phyloP scores from a whole-genome alignment of 1,139 yeast genomes.

The Suhomyces coccinellae region DNA sequence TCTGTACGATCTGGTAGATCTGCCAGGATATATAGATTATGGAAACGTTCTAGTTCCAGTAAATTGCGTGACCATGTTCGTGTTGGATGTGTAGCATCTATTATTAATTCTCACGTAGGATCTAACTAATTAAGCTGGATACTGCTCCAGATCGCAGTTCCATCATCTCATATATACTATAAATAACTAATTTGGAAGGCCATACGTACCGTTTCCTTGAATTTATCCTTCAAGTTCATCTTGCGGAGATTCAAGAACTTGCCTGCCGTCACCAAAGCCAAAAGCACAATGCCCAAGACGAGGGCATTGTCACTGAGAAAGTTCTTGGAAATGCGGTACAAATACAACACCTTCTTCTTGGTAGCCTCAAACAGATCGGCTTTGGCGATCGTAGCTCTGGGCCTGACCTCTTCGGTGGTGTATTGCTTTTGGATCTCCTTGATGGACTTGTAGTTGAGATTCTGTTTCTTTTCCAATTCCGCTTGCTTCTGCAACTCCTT shows the following conservation, averaged over 20 bases:
- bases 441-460: constrained; percentile 35
- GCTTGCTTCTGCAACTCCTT: constrained; percentile 24
- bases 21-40: too few species aligned
- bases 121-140: too few species aligned
- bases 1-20: too few species aligned
- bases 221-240: constrained; percentile 31
- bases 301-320: constrained; percentile 35
- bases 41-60: too few species aligned
- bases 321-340: constrained; percentile 20
- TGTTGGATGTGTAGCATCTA: too few species aligned
- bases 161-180: constrained; percentile 10
- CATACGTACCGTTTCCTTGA: constrained; percentile 44
- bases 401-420: constrained; percentile 2
- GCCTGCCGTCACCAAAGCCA: constrained; percentile 24
- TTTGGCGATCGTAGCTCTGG: constrained; percentile 2
- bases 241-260: constrained; percentile 26
- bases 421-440: constrained; percentile 17
- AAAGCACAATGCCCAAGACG: constrained; percentile 25
- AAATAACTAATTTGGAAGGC: constrained; percentile 47
- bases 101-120: too few species aligned
- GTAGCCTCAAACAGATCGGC: constrained; percentile 11
- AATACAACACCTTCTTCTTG: constrained; percentile 17
- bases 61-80: too few species aligned
- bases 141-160: too few species aligned
- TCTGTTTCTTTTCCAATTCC: constrained; percentile 28